A percentile compares a stretch with the other conserved stretches of the same genome.
phyloP scores from a whole-genome alignment of 345 rosid genomes.

The Odontarrhena argentea region DNA sequence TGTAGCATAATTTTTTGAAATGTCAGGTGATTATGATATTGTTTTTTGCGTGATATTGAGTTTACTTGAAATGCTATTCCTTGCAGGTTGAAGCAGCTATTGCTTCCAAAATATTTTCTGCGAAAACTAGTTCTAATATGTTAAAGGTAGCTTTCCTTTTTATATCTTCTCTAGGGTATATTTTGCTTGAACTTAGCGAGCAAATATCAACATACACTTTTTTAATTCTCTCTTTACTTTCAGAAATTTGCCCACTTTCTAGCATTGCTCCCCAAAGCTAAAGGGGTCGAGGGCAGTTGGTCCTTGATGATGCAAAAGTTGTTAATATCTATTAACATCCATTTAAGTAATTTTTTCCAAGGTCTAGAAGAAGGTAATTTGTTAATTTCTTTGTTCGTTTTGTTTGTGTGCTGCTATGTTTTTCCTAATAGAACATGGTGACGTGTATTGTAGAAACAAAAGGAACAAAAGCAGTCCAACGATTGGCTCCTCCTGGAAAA shows the following conservation, averaged over 20 bases:
- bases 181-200: conserved; percentile 20
- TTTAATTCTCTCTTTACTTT: conserved; percentile 29
- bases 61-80: conserved; percentile 18
- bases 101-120: conserved; percentile 63
- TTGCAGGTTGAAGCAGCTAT: conserved; percentile 74
- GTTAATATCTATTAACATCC: conserved; percentile 56
- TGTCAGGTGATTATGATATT: background rate
- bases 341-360: conserved; percentile 66
- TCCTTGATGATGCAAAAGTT: conserved; percentile 68
- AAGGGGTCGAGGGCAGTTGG: conserved; percentile 84
- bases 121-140: conserved; percentile 55
- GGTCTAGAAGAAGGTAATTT: conserved; percentile 82
- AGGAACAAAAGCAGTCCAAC: conserved; percentile 59
- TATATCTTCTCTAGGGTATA: background rate
- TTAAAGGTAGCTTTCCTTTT: conserved; percentile 55
- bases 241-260: conserved; percentile 82
- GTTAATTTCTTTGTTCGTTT: conserved; percentile 13
- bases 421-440: conserved; percentile 18
- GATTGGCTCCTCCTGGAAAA: conserved; percentile 73
- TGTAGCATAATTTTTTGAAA: background rate
- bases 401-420: conserved; percentile 20
- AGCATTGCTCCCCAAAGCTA: conserved; percentile 81
- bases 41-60: background rate
- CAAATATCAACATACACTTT: conserved; percentile 15
- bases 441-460: conserved; percentile 54